A percentile compares a stretch with the other conserved stretches of the same genome.
phyloP scores from a whole-genome alignment of 352 stramenopile genomes.

The Phytophthora europaea region DNA sequence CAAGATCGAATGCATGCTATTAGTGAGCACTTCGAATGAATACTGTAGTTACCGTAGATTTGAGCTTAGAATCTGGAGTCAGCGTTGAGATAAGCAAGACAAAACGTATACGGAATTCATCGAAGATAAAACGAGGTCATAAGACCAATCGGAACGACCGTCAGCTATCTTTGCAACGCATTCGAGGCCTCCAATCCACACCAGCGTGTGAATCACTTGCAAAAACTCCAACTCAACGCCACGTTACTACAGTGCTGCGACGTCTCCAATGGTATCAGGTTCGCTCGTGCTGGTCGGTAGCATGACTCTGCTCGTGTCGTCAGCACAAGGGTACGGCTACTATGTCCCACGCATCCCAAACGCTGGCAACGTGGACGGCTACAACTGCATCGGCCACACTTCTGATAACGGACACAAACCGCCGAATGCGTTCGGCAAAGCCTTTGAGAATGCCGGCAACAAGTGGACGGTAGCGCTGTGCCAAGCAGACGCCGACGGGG shows the following conservation, averaged over 20 bases:
- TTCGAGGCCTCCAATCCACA: too few relatives aligned
- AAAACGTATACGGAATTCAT: too few relatives aligned
- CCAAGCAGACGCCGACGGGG: neutral
- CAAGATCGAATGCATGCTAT: neutral
- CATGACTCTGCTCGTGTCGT: neutral
- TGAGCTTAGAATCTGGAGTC: too few relatives aligned
- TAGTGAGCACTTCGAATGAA: neutral
- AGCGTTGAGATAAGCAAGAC: too few relatives aligned
- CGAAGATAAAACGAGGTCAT: too few relatives aligned
- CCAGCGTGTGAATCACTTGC: neutral
- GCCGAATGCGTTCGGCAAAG: neutral
- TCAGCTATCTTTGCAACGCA: too few relatives aligned
- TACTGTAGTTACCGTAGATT: neutral
- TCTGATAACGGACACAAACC: neutral
- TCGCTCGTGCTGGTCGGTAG: neutral
- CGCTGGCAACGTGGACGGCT: neutral
- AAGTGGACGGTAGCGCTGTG: neutral
- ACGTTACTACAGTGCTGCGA: neutral
- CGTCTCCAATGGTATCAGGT: neutral
- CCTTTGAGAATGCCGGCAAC: neutral
- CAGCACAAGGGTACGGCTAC: neutral
- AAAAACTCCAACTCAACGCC: neutral
- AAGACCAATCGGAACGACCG: too few relatives aligned
- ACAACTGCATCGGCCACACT: neutral
- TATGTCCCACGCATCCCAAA: neutral